Evolutionary conservation across 371 early-diverging fungal species (phyloP), one percentile per base, ranked within the genome.

Genomic region (Mortierella sp.): DNA sequence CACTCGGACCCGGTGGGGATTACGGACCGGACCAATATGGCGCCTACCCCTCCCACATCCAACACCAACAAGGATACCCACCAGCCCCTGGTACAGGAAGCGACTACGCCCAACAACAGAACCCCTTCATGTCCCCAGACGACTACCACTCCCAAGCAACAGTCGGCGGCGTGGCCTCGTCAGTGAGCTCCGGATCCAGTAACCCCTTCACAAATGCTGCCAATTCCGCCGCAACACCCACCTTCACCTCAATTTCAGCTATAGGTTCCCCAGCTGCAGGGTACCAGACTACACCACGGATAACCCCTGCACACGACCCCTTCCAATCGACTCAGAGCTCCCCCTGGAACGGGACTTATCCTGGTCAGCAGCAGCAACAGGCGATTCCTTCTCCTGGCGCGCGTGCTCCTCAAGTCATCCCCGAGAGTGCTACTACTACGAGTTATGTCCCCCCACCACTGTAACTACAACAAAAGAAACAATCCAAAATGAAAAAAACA

Each of bases 401-500:
- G 0, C 58, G 84, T 35, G 75, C 84, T 14, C 84, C 84, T 12
- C 84, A 84, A 51, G 73, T 43, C 46, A 77, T 84, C 5, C 75
- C 77, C 21, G 84, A 80, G 29, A 58, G 48, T 24, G 41, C 51
- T 24, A 48, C 18, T 18, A 14, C 55, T 46, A 56, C 73, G 48
- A 74, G 74, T 54, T 79, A 79, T 65, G 51, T 79, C 38, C 75
- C 63, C 54, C 83, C 83, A 43, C 83, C 77, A 21, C 44, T 72
- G 77, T 77, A 74, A 72, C 68, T 58, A 49, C 46, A 55, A 32
- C 44, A 70, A 38, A 14, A 48, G 24, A 8, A 14, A 18, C 55
- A 41, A 10, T 29, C 8, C 46, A 35, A 60, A 56, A 71, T 18
- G 18, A 46, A 16, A 14, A 29, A 56, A 54, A 21, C 32, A 16